Evolutionary conservation across 345 rosid genomes (phyloP), one percentile per base, ranked within the genome.

Genomic region (Eutrema japonicum): DNA sequence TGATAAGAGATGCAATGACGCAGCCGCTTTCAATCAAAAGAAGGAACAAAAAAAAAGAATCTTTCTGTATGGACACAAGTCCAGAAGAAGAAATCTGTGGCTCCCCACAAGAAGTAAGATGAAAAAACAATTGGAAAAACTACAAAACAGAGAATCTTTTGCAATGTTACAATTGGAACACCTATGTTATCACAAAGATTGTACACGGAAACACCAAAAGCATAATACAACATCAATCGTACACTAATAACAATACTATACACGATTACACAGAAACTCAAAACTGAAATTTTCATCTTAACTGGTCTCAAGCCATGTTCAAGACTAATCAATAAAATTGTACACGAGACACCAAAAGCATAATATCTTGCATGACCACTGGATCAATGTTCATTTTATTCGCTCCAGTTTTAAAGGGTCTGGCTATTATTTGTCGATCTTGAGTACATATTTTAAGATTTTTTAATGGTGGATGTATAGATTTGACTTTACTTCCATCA

Each of bases 41-140:
- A 1, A 43, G 38, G 10, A 1, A 43, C 26, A 13, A 12, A 13
- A 3, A 50, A 4, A 12, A 27, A 0, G 29, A 12, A 27, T 10
- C 12, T 41, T 50, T 32, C 2, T 30, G 10, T 47, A 29, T 10
- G 3, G 27, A 67, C 40, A 2, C 60, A 42, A 32, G 38, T 47
- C 58, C 16, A 55, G 12, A 65, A 62, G 60, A 71, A 30, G 27
- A 12, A 48, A 58, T 16, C 16, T 27, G 4, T 27, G 7, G 16
- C 69, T 33, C 11, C 57, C 16, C n/a, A 66, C 60, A 49, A 66
- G 37, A 66, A 66, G 5, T 66, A 51, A 12, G 27, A 70, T 3
- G 33, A 73, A 57, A 57, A 60, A 7, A 27, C 32, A 58, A 7
- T 10, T 16, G 46, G 32, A 37, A 47, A 46, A 12, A 26, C 16